phyloP scores from a whole-genome alignment of 306 rosid genomes.

The Fragaria nilgerrensis region DNA sequence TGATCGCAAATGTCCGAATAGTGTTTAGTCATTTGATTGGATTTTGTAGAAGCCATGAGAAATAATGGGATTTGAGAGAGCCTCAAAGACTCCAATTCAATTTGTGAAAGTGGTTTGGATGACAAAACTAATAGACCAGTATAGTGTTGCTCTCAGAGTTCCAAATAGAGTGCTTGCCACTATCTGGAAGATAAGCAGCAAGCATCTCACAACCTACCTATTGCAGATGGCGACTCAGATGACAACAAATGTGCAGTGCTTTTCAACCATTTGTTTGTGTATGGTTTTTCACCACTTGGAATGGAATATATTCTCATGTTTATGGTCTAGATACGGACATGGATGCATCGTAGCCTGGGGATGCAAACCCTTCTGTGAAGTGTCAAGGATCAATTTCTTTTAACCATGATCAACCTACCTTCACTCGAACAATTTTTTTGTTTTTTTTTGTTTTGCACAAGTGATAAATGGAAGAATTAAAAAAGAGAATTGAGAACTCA shows the following conservation, averaged over 20 bases:
- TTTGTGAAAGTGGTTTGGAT: not conserved
- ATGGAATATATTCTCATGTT: not conserved
- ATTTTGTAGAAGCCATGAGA: not conserved
- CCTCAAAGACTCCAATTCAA: not conserved
- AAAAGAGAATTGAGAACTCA: too few relatives aligned
- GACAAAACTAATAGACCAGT: not conserved
- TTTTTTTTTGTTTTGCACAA: too few relatives aligned
- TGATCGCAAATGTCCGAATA: not conserved
- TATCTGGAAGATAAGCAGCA: not conserved
- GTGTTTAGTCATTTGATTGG: not conserved
- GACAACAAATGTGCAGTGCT: not conserved
- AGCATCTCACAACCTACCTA: too few relatives aligned
- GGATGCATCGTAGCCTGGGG: not conserved
- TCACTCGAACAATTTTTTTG: too few relatives aligned
- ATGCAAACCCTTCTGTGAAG: not conserved
- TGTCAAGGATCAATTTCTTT: too few relatives aligned
- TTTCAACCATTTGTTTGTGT: not conserved
- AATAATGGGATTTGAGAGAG: not conserved
- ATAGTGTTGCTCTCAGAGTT: not conserved
- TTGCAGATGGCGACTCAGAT: too few relatives aligned
- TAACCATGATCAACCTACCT: too few relatives aligned
- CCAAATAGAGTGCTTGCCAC: not conserved
- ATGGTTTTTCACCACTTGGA: not conserved
- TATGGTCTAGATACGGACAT: not conserved
- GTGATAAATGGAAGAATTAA: too few relatives aligned